Base-by-base conservation (phyloP, 805 yeast genomes). In the Pichia ethanolica region DNA sequence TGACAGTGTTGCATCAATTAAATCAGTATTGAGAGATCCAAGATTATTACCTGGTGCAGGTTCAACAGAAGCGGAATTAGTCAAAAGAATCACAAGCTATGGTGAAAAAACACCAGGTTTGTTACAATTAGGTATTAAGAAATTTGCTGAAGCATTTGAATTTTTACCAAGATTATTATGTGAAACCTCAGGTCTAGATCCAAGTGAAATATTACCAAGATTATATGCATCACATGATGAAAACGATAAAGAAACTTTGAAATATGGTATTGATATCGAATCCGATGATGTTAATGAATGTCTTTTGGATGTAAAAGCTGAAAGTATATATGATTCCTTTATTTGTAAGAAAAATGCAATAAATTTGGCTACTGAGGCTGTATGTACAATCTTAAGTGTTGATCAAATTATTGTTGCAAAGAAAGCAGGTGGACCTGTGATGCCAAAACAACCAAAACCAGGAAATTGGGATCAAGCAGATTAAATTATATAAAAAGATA, bases 401-500 rank as follows among this genome's bases (percentile, higher is more conserved):
- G 98, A 93, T 67, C 98, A 91, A 75, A 91, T 91, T 61, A 93
- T 91, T 65, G 93, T 91, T 93, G 98, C 99, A 42, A 91, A 91
- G 79, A 82, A 97, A 66, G 97, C 98, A 2, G 99, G 99, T 56
- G 99, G 99, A 26, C 99, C 99, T 44, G 82, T 73, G 34, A 83
- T 89, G 78, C 97, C 97, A 35, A 71, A 75, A 59, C 95, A 86
- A 63, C 84, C 83, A 58, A 82, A 81, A 67, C 91, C 93, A 42
- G 97, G 96, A 53, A 89, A 89, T 71, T 89, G 97, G 97, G 97
- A 89, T 64, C 93, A 84, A 69, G 97, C 78, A 53, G 97, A 90
- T 70, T 89, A 51, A 43, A 28, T 42, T 20, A 20, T 20, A 20
- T 20, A 20, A 20, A 20, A 20, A 20, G 20, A 2, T 20, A 20